Base-by-base conservation (phyloP, 2,329 filamentous ascomycete genomes). In the Calonectria pseudoreteaudii region DNA sequence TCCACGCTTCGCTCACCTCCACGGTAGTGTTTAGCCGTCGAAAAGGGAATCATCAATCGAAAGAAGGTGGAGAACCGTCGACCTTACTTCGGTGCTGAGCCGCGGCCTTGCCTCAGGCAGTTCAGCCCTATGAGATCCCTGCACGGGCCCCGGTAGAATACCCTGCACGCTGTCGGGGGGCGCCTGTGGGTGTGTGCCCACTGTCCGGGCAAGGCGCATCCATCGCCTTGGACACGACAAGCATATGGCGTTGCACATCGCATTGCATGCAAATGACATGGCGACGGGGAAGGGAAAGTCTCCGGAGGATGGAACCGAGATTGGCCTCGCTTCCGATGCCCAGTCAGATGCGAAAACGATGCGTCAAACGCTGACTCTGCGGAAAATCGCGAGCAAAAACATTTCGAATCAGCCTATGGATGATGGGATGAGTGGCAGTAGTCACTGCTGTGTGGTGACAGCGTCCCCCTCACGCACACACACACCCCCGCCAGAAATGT, bases 121-220 rank as follows among this genome's bases (percentile, higher is more conserved):
- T 73, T 73, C 71, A 73, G 71, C 71, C 71, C 71, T 66, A 66
- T 52, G 44, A 52, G 64, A 41, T 53, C 71, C 49, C 56, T 68
- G 71, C 66, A 50, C 41, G 47, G 47, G 47, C 36, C 68, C 68
- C 58, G 62, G 68, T 56, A 44, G 38, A 52, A 58, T 14, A 30
- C 70, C 64, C 44, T 71, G 68, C 56, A 41, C 52, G 18, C 34
- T n/a, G 34, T 53, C 16, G 50, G 50, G 50, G 49, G 41, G 28
- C 30, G 11, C 41, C 44, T 66, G 62, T 53, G 49, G 23, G 65
- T 53, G 66, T 68, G 10, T 58, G 60, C 10, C 28, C n/a, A 20
- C 36, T 68, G 56, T 16, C 56, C 56, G 36, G 23, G 26, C 56
- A 62, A 26, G 56, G 34, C 56, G 38, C 56, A 23, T 62, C 56